Evolutionary conservation across 768 basidiomycete genomes (phyloP).

Genomic region (Pholiota conissans): DNA sequence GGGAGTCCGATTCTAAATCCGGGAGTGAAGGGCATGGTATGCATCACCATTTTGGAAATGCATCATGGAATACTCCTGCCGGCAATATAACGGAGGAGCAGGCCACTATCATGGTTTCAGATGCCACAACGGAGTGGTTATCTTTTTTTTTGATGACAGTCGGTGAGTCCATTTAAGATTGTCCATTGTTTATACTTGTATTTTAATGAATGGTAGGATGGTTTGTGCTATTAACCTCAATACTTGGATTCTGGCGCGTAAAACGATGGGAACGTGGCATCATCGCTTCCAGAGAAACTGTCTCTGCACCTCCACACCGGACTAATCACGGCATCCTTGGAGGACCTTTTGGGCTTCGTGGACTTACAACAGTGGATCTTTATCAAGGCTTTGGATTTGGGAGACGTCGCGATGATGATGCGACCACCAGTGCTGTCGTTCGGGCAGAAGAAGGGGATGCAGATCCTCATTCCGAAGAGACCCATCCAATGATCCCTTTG

Average conservation of each 20-base stretch:
- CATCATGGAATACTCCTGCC: constrained; percentile 20
- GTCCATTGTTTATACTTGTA: neutral
- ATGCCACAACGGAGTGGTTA: constrained; percentile 89
- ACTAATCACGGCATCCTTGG: constrained; percentile 34
- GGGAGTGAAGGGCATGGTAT: constrained; percentile 24
- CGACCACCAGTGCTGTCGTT: constrained; percentile 14
- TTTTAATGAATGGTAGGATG: constrained; percentile 22
- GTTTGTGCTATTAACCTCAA: constrained; percentile 73
- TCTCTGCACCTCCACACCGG: constrained; percentile 15
- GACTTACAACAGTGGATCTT: constrained; percentile 38
- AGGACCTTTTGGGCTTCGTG: constrained; percentile 37
- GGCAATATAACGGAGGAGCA: constrained; percentile 37
- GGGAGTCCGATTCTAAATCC: constrained; percentile 30
- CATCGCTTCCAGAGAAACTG: constrained; percentile 47
- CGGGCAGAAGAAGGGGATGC: neutral
- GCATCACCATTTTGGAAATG: constrained; percentile 24
- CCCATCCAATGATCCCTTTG: constrained; percentile 34
- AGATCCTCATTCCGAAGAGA: constrained; percentile 7
- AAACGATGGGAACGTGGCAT: constrained; percentile 87
- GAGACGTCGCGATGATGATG: constrained; percentile 26
- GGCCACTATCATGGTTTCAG: constrained; percentile 40
- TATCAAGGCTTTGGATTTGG: constrained; percentile 46
- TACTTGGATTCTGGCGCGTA: constrained; percentile 88
- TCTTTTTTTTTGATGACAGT: constrained; percentile 94
- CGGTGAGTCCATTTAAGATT: constrained; percentile 39